Evolutionary conservation across 2,329 filamentous ascomycete species (phyloP), one percentile per base, ranked within the genome.

Genomic region (Xylariales sp.): DNA sequence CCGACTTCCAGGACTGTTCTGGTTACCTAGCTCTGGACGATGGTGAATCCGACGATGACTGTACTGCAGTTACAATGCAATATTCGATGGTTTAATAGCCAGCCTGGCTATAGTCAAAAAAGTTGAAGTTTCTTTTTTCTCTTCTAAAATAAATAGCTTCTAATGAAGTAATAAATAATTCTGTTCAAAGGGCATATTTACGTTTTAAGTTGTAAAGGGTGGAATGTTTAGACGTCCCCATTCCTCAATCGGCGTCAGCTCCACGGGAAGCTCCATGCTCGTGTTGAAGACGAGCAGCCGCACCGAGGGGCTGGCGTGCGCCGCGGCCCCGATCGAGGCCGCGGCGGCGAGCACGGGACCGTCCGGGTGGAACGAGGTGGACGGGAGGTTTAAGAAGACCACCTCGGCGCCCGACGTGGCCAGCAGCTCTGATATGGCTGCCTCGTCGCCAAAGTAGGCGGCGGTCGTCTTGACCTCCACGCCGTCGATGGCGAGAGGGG

Each of bases 241-340:
- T 17, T 60, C 55, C 37, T 62, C 60, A 40, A 64, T 58, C 5
- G 50, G 42, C 12, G 58, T 60, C 28, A 63, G 34, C 13, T 43
- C 34, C 1, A 58, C 50, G 7, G 55, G 53, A 34, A 64, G 39
- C 33, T 60, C 57, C 43, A 55, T 52, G 45, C 53, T 54, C 5
- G 48, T 51, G 44, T 53, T 53, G 45, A 53, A 52, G 7, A 52
- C 40, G 11, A 47, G 30, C 17, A 53, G 27, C n/a, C 45, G 51
- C 17, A 55, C 43, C 1, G 59, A 83, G 14, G 80, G 77, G 33
- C 75, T 70, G 0, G 69, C 72, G 3, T 73, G 81, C 0, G 71
- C 77, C 39, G 65, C 67, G 0, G 69, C 64, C 17, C 78, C 81
- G 2, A 63, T 83, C 3, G 76, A 70, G 1, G 72, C 80, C 36